Evolutionary conservation across 2,329 filamentous ascomycete species (phyloP), one percentile per base, ranked within the genome.

Genomic region (Sclerotinia borealis): DNA sequence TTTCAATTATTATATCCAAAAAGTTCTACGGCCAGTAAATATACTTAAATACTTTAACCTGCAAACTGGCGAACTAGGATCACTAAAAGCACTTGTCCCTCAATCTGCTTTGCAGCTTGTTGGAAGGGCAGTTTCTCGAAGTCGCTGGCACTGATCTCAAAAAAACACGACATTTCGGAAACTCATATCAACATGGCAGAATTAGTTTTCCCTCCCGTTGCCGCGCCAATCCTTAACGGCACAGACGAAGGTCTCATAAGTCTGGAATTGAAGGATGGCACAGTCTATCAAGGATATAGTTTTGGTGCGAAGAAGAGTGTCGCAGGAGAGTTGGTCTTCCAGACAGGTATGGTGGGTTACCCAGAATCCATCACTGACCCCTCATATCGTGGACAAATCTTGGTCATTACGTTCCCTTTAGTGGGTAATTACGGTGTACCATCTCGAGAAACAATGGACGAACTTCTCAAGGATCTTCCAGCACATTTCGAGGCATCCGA

Each of bases 341-440:
- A 98, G 84, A 99, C 95, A 64, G 95, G 95, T 78, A 96, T 98
- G 93, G 95, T 98, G 72, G 95, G 95, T 74, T 99, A 99, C 77
- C 93, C 95, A 48, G 95, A 99, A 82, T 96, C 89, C 54, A 83
- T 95, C 72, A 93, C 91, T 66, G 91, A 95, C 75, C 91, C 91
- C 69, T 93, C 91, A 56, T 93, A 95, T 78, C 88, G 90, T 56
- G 91, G 91, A 67, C 93, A 99, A 80, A 96, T 99, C 72, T 84
- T 99, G 71, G 93, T 98, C 77, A 87, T 98, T 73, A 99, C 93
- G 61, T 97, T 96, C 77, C 95, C 93, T 64, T 83, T 98, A 45
- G 90, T 96, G 65, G 93, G 93, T 76, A 99, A 98, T 82, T 99
- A 99, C 79, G 93, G 93, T 76, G 95, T 98, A 34, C 95, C 95